phyloP scores from a whole-genome alignment of 192 early-diverging fungal genomes.

The Mortierella claussenii region DNA sequence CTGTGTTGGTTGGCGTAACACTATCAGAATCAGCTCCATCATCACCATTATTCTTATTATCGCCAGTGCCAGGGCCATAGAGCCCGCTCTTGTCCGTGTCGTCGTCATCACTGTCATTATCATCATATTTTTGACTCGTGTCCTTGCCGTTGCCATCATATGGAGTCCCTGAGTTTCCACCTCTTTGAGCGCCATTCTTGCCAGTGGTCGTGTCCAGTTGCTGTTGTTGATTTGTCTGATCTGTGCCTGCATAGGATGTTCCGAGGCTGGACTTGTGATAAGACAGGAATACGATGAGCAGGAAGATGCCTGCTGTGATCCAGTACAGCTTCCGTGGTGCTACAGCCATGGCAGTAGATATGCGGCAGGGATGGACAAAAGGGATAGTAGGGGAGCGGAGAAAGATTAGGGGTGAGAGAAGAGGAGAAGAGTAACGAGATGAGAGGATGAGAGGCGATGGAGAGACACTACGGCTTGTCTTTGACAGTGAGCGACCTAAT shows the following conservation, averaged over 20 bases:
- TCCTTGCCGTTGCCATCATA: background rate
- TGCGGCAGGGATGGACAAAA: background rate
- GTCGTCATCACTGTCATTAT: constrained; percentile 17
- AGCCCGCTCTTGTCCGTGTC: background rate
- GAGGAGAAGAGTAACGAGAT: background rate
- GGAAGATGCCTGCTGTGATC: constrained; percentile 33
- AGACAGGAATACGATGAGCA: constrained; percentile 31
- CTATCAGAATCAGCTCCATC: background rate
- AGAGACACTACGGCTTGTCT: too few species aligned
- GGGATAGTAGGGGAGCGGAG: background rate
- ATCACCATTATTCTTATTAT: background rate
- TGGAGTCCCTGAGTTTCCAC: too few species aligned
- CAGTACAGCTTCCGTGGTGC: constrained; percentile 31
- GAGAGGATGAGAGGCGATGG: too few species aligned
- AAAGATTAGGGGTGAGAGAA: background rate
- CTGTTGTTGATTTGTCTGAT: constrained; percentile 2
- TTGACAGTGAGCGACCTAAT: too few species aligned
- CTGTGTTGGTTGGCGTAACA: background rate
- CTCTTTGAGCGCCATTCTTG: too few species aligned
- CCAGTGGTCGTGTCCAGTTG: background rate
- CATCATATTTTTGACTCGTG: constrained; percentile 7
- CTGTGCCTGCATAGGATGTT: background rate
- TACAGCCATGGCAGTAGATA: constrained; percentile 20
- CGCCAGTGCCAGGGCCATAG: too few species aligned
- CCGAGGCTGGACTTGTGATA: constrained; percentile 27